These are phyloP conservation scores for Debaryomyces nepalensis DNA, from an alignment of 1,139 yeast species.

Conservation along the genomic window DNA sequence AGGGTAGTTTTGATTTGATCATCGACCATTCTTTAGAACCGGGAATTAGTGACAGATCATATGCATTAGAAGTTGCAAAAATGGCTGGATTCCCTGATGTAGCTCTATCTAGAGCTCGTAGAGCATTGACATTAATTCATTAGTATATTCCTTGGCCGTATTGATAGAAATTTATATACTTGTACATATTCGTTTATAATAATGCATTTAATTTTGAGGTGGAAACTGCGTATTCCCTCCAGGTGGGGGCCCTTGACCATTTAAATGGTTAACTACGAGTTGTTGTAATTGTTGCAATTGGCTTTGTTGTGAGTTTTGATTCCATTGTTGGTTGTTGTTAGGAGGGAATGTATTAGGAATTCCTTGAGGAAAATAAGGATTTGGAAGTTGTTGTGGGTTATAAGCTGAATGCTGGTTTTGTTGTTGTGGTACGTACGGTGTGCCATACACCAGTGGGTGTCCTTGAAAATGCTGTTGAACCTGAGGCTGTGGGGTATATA, in stretches of 20 bases:
- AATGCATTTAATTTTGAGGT: slow-evolving; percentile 1
- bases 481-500: slow-evolving; percentile 2
- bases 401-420: slow-evolving; percentile 18
- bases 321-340: slow-evolving; percentile 15
- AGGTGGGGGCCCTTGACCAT: slow-evolving; percentile 16
- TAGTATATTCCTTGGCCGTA: neutral
- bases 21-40: slow-evolving; percentile 68
- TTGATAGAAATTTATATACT: neutral
- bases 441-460: slow-evolving; percentile 8
- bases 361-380: slow-evolving; percentile 16
- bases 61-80: slow-evolving; percentile 84
- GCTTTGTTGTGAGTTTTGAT: slow-evolving; percentile 16
- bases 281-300: slow-evolving; percentile 24
- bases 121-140: slow-evolving; percentile 33
- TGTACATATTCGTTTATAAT: slow-evolving; percentile 3
- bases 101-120: slow-evolving; percentile 58
- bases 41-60: slow-evolving; percentile 79
- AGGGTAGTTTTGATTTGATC: slow-evolving; percentile 29
- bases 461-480: slow-evolving; percentile 13
- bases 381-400: slow-evolving; percentile 12
- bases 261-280: slow-evolving; percentile 17
- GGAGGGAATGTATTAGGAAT: slow-evolving; percentile 3
- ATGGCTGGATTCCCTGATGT: slow-evolving; percentile 79
- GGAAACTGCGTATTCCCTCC: slow-evolving; percentile 4
- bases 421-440: slow-evolving; percentile 19